phyloP scores from a whole-genome alignment of 768 basidiomycete genomes.

The Epithele typhae region DNA sequence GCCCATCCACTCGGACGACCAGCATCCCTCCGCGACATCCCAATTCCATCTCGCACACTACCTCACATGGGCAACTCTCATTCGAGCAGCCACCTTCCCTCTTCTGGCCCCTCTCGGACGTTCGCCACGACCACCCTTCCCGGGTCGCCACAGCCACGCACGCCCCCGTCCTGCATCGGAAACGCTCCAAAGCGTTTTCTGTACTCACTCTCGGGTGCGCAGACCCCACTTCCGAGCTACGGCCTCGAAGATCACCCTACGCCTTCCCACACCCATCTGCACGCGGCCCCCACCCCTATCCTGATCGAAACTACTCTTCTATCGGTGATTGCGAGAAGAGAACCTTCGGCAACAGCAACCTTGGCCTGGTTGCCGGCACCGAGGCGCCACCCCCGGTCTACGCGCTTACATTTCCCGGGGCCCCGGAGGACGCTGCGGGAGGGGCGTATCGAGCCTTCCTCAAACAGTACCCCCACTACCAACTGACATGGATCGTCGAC shows the following conservation, averaged over 20 bases:
- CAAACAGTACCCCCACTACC: conserved; percentile 30
- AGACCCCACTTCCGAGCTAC: too few species aligned
- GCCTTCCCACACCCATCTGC: conserved; percentile 12
- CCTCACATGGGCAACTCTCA: conserved; percentile 19
- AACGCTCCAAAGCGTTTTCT: conserved; percentile 23
- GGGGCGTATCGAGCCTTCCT: conserved; percentile 47
- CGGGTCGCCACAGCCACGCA: too few species aligned
- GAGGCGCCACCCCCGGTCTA: conserved; percentile 24
- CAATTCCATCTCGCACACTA: background rate
- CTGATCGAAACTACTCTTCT: conserved; percentile 14
- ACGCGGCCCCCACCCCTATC: conserved; percentile 9
- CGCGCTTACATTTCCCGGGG: conserved; percentile 13
- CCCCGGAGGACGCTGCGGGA: conserved; percentile 30
- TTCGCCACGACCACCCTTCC: conserved; percentile 7
- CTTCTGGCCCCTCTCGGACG: conserved; percentile 12
- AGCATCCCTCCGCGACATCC: too few species aligned
- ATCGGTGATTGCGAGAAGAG: conserved; percentile 19
- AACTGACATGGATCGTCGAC: conserved; percentile 30
- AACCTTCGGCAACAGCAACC: too few species aligned
- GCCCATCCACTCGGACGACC: too few species aligned
- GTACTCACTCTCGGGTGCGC: conserved; percentile 25
- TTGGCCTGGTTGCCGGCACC: too few species aligned
- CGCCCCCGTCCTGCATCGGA: conserved; percentile 15
- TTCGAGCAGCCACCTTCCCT: conserved; percentile 12
- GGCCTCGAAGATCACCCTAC: too few species aligned